phyloP scores from a whole-genome alignment of 2,329 filamentous ascomycete species.

The Fusarium dimerum region DNA sequence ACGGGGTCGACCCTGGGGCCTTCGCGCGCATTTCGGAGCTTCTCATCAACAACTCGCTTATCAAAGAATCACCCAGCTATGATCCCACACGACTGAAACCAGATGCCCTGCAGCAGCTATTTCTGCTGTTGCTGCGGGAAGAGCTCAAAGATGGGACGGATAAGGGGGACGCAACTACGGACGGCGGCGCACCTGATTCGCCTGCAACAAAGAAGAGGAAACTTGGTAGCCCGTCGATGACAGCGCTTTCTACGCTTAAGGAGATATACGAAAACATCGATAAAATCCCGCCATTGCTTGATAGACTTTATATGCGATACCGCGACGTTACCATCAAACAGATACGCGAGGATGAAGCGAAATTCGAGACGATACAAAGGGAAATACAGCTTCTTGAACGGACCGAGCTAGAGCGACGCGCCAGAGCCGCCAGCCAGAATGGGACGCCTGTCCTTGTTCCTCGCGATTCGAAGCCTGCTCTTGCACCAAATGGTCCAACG shows the following conservation, averaged over 20 bases:
- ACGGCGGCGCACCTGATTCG: conserved; percentile 46
- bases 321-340: conserved; percentile 67
- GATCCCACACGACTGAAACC: conserved; percentile 74
- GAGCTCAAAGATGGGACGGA: conserved; percentile 61
- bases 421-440: conserved; percentile 38
- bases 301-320: conserved; percentile 75
- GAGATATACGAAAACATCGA: conserved; percentile 68
- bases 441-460: conserved; percentile 35
- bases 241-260: conserved; percentile 64
- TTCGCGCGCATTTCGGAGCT: conserved; percentile 74
- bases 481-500: conserved; percentile 25
- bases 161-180: conserved; percentile 32
- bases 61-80: conserved; percentile 70
- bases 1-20: conserved; percentile 64
- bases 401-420: conserved; percentile 38
- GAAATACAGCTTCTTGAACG: conserved; percentile 71
- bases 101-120: conserved; percentile 77
- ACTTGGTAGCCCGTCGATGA: conserved; percentile 63
- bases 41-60: conserved; percentile 71
- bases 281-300: conserved; percentile 69
- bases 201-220: conserved; percentile 74
- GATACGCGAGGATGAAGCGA: conserved; percentile 73
- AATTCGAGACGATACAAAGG: conserved; percentile 61
- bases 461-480: conserved; percentile 33
- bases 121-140: conserved; percentile 73